Evolutionary conservation across 305 asterid genomes (phyloP).

Genomic region (Fraxinus latifolia): DNA sequence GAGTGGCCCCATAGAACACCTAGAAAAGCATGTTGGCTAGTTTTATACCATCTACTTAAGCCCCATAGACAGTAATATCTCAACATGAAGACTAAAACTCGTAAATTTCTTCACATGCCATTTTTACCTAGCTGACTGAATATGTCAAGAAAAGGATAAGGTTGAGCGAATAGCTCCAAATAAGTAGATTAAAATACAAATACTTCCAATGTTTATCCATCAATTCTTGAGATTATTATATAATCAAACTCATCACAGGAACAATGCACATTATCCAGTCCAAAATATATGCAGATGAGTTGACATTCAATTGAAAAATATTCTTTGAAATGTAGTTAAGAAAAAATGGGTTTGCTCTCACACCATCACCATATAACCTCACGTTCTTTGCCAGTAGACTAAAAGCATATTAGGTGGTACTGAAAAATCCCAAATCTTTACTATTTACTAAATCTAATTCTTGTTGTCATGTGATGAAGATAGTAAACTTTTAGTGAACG

Average conservation of each 20-base stretch:
- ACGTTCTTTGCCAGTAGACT: slow-evolving; percentile 8
- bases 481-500: slow-evolving; percentile 17
- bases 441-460: background rate
- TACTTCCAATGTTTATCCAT: background rate
- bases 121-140: background rate
- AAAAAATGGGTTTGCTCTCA: background rate
- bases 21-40: background rate
- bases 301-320: background rate
- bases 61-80: slow-evolving; percentile 5
- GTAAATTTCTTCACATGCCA: slow-evolving; percentile 1
- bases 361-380: background rate
- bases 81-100: background rate
- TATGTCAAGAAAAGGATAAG: background rate
- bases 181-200: background rate
- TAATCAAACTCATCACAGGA: slow-evolving; percentile 2
- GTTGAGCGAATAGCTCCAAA: background rate
- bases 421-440: background rate
- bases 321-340: slow-evolving; percentile 1
- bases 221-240: background rate
- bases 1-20: background rate
- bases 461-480: slow-evolving; percentile 9
- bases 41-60: slow-evolving; percentile 6
- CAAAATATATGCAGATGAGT: slow-evolving; percentile 9
- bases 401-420: slow-evolving; percentile 8
- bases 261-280: background rate